These are phyloP conservation scores for Akebia trifoliata DNA, from an alignment of 164 flowering plant species.

Conservation along the genomic window DNA sequence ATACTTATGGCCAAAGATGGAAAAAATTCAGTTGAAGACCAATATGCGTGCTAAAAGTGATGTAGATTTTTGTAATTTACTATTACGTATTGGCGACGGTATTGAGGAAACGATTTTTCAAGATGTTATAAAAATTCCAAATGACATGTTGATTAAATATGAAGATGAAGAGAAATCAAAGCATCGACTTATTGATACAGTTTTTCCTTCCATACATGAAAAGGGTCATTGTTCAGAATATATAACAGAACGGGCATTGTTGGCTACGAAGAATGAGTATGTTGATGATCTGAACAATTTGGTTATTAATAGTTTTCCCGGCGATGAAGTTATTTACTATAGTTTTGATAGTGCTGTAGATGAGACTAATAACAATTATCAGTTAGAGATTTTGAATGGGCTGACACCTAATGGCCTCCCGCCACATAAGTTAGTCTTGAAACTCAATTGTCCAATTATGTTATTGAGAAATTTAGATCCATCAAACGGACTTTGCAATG, in stretches of 20 bases:
- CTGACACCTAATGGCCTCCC: not conserved
- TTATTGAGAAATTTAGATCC: too few species aligned
- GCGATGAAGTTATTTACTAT: conserved; percentile 2
- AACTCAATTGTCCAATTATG: not conserved
- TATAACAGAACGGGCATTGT: not conserved
- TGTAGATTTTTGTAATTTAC: not conserved
- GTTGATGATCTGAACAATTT: not conserved
- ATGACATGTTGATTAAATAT: not conserved
- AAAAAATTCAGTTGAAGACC: too few species aligned
- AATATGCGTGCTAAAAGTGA: not conserved
- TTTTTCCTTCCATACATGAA: not conserved
- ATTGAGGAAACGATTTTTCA: not conserved
- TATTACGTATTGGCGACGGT: not conserved
- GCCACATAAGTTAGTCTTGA: not conserved
- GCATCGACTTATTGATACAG: not conserved
- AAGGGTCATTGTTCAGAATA: not conserved
- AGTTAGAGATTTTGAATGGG: not conserved
- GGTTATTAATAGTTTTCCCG: not conserved
- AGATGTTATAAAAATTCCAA: not conserved
- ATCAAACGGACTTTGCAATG: too few species aligned
- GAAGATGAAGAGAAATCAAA: not conserved
- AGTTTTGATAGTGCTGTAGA: not conserved
- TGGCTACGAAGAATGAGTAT: not conserved
- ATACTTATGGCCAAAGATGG: not conserved
- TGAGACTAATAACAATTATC: not conserved